Base-by-base conservation (phyloP, 306 rosid species). In the Begonia loranthoides region DNA sequence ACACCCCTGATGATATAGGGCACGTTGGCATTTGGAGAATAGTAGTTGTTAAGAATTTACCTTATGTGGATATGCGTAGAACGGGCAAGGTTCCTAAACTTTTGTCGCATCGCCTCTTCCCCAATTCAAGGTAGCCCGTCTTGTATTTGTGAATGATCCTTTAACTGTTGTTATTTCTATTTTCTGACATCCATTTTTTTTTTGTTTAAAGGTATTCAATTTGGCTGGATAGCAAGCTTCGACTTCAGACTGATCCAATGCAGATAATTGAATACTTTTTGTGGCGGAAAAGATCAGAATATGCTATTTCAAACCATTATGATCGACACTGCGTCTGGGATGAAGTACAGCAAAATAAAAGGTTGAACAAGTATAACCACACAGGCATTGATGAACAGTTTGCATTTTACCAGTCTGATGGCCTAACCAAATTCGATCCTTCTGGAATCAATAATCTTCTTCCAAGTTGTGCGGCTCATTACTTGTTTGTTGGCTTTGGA, bases 151-250 rank as follows among this genome's bases (percentile, higher is more conserved):
- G 36, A 28, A 28, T 28, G 7, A 28, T 28, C 36, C 36, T 28
- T 28, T 28, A 28, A 28, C 36, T 28, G 36, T 28, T 28, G 4
- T 28, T 28, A 28, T 28, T 4, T 28, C 36, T 7, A 28, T 28
- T 28, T 28, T 28, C 36, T 28, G 36, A 28, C 36, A 28, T 28
- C 36, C 36, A 19, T 58, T 19, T 24, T 41, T 56, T 66, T 22
- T 28, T 59, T 68, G 66, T 45, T 73, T 71, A 17, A 65, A 89
- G 95, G 95, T 89, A 89, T 65, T 89, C 95, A 9, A 81, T 89
- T 75, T 89, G 97, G 97, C 73, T 89, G 46, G 97, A 89, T 72
- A 89, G 97, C 84, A 89, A 89, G 76, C 75, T 81, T 88, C 82
- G 95, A 61, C 97, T 89, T 55, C 75, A 68, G 33, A 44, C 76